Evolutionary conservation across 75 land plant genomes (phyloP).

Genomic region (Picea sitchensis): DNA sequence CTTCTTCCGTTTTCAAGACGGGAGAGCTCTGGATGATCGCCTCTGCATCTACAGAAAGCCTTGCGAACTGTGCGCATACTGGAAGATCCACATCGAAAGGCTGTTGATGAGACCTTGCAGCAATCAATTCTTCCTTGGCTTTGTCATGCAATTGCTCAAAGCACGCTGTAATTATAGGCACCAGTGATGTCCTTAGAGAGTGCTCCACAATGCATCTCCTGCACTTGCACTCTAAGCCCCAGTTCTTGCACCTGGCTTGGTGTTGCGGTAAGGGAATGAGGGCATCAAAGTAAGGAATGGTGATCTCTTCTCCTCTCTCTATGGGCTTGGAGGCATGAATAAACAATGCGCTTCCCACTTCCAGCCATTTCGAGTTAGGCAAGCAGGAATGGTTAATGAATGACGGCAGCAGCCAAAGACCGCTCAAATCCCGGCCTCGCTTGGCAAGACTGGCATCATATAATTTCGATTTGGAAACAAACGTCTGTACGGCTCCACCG

Average conservation of each 20-base stretch:
- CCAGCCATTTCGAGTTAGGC: slow-evolving; percentile 15
- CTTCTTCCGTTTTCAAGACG: background rate
- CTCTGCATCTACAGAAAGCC: background rate
- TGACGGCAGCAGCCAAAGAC: slow-evolving; percentile 32
- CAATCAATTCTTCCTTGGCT: background rate
- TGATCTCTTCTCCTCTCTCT: slow-evolving; percentile 14
- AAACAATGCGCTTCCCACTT: slow-evolving; percentile 28
- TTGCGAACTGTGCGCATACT: background rate
- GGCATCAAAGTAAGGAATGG: slow-evolving; percentile 27
- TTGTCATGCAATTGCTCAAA: background rate
- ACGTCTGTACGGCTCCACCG: background rate
- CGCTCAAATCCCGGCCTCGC: background rate
- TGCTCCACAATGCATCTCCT: slow-evolving; percentile 18
- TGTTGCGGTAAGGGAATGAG: slow-evolving; percentile 25
- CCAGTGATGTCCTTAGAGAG: background rate
- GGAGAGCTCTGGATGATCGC: background rate
- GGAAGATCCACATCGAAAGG: background rate
- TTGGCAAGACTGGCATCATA: background rate
- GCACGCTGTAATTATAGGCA: background rate
- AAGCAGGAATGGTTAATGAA: slow-evolving; percentile 34
- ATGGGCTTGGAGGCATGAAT: slow-evolving; percentile 16
- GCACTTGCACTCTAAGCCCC: slow-evolving; percentile 43
- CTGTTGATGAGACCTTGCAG: background rate
- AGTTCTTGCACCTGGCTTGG: slow-evolving; percentile 12
- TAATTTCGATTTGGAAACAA: background rate